Evolutionary conservation across 108 stramenopile genomes (phyloP).

Genomic region (Pelagomonas calceolata): DNA sequence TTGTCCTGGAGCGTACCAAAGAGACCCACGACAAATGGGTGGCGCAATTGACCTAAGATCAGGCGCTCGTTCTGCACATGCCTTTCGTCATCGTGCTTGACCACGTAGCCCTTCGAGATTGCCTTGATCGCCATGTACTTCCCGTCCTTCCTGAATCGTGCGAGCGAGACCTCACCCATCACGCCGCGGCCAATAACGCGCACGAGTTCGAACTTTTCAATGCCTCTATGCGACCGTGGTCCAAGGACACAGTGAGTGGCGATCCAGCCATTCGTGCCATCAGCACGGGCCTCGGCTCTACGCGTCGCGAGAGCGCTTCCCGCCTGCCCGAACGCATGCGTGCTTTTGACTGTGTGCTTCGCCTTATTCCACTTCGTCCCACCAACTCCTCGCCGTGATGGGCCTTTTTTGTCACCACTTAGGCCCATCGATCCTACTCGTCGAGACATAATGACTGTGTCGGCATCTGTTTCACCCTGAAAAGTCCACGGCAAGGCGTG

Average conservation of each 20-base stretch:
- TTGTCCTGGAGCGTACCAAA: constrained; percentile 45
- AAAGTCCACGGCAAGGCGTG: no score
- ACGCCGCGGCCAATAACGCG: constrained; percentile 17
- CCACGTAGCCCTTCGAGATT: constrained; percentile 17
- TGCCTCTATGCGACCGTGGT: neutral
- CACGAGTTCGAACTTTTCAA: constrained; percentile 4
- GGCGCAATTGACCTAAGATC: constrained; percentile 24
- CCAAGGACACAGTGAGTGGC: constrained; percentile 5
- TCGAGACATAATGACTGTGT: no score
- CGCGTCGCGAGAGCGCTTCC: no score
- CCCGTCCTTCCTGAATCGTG: constrained; percentile 8
- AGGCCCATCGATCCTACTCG: no score
- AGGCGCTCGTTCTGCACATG: constrained; percentile 18
- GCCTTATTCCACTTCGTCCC: no score
- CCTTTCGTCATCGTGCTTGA: constrained; percentile 19
- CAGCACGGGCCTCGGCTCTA: no score
- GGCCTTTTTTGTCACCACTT: no score
- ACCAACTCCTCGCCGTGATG: no score
- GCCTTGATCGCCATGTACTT: constrained; percentile 15
- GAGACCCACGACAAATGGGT: constrained; percentile 51
- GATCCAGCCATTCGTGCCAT: constrained; percentile 1
- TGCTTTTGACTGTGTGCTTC: no score
- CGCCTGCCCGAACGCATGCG: no score
- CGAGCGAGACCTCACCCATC: constrained; percentile 19
- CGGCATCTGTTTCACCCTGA: no score